Base-by-base conservation (phyloP, 148 eudicot genomes). In the Agrostemma githago region DNA sequence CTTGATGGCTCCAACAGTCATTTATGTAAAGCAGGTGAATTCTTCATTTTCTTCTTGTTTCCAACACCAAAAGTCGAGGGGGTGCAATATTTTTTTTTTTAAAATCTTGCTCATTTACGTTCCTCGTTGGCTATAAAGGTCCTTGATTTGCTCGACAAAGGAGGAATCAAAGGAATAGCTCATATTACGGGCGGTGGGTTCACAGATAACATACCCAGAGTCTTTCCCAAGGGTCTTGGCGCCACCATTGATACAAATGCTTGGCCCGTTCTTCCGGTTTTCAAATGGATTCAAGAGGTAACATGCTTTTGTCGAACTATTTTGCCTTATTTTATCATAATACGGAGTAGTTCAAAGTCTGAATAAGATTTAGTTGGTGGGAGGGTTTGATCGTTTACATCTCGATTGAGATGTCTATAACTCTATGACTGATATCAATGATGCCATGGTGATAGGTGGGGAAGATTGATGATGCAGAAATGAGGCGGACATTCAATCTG, bases 171-270 rank as follows among this genome's bases (percentile, higher is more conserved):
- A 77, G 98, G 98, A 60, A 90, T 95, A 66, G 93, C 98, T 62
- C 98, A 95, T 79, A 86, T 95, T 72, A 95, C 98, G 5, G 97
- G 98, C 10, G 98, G 98, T 71, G 97, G 98, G 39, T 95, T 95
- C 78, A 95, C 97, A 0, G 98, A 95, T 71, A 95, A 95, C 79
- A 92, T 95, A 76, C 98, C 97, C 20, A 76, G 96, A 75, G 92
- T 92, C 51, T 90, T 95, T 20, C 98, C 98, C 0, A 68, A 95
- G 81, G 98, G 97, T 74, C 92, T 92, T 68, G 98, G 98, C 21
- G 98, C 98, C 66, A 79, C 75, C 60, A 85, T 95, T 62, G 72
- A 79, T 69, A 74, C 82, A 42, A 82, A 84, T 79, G 85, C 98
- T 39, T 88, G 98, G 97, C 85, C 81, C 2, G 78, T 90, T 46